Base-by-base conservation (phyloP, 257 asterid genomes). In the Fraxinus anomala region DNA sequence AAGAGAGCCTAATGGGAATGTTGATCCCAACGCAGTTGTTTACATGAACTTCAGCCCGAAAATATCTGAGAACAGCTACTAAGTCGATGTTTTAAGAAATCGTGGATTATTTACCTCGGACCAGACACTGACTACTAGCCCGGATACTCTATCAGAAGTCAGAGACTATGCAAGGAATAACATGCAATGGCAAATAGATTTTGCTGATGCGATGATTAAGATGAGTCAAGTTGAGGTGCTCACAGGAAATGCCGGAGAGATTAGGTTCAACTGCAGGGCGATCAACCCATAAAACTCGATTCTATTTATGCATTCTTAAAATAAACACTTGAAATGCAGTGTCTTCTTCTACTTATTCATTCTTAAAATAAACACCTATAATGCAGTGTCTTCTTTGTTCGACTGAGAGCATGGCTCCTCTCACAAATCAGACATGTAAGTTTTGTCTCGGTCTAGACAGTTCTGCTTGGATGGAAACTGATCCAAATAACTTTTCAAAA, bases 171-270 rank as follows among this genome's bases (percentile, higher is more conserved):
- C 83, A 28, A 70, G 54, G 47, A 67, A 5, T 44, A 80, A 86
- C 26, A 33, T 37, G 13, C 75, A 73, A 4, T 84, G 89, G 92
- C 67, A 51, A 56, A 77, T 16, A 2, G 86, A 83, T 66, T 86
- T 86, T 63, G 86, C 86, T 4, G 76, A 61, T 44, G 88, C 89
- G 21, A 88, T 86, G 89, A 80, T 84, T n/a, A 86, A 80, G 68
- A 88, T 86, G 89, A 86, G 88, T 66, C 75, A 73, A 33, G 81
- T 88, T 66, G 86, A 80, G 17, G 89, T 82, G 54, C 51, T 84
- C 26, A 89, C 89, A 0, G 90, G 93, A 24, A 67, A 65, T 66
- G 79, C 49, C 1, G 97, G 98, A 33, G 93, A 91, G 81, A 84
- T 91, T 65, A 75, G 98, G 33, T 76, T 73, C 28, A 85, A 87